Conservation (phyloP, 805 yeast species). For the Brettanomyces naardenensis region DNA sequence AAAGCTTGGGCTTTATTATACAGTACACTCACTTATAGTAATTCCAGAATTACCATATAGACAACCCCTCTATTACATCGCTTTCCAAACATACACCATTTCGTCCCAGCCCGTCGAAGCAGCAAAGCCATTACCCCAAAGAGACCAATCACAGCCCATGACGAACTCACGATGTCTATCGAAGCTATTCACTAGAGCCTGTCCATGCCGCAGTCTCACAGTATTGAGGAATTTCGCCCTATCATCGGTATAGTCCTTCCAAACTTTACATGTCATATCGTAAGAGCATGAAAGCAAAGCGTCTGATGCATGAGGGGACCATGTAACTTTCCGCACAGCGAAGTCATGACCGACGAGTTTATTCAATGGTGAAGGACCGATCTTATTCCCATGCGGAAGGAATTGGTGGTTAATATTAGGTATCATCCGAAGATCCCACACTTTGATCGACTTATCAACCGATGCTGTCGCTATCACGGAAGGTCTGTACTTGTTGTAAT, state of each 20-base stretch:
- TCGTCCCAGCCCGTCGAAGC: constrained; percentile 97
- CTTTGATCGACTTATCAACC: constrained; percentile 75
- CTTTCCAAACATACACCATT: constrained; percentile 85
- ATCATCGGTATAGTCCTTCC: constrained; percentile 68
- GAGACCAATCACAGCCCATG: constrained; percentile 87
- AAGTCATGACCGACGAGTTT: constrained; percentile 82
- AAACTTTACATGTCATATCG: constrained; percentile 86
- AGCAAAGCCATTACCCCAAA: constrained; percentile 96
- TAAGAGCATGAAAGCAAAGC: constrained; percentile 71
- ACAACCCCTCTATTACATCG: constrained; percentile 16
- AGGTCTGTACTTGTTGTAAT: constrained; percentile 85
- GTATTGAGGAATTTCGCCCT: constrained; percentile 41
- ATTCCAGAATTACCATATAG: background rate
- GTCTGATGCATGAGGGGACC: constrained; percentile 84
- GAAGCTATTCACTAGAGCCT: constrained; percentile 53
- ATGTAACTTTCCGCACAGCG: constrained; percentile 73
- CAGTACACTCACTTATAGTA: no score
- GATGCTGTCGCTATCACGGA: constrained; percentile 81
- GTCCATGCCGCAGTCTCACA: constrained; percentile 37
- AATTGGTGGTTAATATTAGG: constrained; percentile 23
- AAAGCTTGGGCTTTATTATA: no score
- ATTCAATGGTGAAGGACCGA: constrained; percentile 63
- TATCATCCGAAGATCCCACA: constrained; percentile 85
- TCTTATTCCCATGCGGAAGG: constrained; percentile 33
- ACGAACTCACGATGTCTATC: constrained; percentile 79